phyloP scores from a whole-genome alignment of 2,329 filamentous ascomycete species.

The Didymosphaeria variabile region DNA sequence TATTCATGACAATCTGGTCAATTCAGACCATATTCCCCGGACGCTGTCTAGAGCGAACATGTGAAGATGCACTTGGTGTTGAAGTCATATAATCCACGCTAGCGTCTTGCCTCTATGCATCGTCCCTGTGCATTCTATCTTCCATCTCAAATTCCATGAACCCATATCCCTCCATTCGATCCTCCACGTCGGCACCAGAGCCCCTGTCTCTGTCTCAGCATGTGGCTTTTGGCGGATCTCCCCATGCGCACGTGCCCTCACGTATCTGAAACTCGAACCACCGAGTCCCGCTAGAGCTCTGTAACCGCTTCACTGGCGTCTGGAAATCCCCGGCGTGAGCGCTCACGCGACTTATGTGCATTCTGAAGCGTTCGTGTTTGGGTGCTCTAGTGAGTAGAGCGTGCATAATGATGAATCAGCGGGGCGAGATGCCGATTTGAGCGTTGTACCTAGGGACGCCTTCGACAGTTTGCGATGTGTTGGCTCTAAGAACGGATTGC shows the following conservation, averaged over 20 bases:
- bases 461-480: not conserved
- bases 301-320: conserved; percentile 27
- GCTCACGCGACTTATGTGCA: conserved; percentile 14
- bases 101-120: not conserved
- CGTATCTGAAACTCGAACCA: conserved; percentile 39
- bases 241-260: conserved; percentile 14
- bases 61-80: no score
- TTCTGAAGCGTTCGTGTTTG: conserved; percentile 11
- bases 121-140: not conserved
- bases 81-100: not conserved
- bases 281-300: conserved; percentile 12
- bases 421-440: not conserved
- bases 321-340: conserved; percentile 18
- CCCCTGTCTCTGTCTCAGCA: conserved; percentile 20
- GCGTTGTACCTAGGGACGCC: not conserved
- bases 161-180: not conserved
- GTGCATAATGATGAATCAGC: conserved; percentile 14
- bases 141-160: not conserved
- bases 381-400: conserved; percentile 2
- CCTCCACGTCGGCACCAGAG: not conserved
- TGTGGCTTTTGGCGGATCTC: conserved; percentile 9
- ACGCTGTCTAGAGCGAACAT: no score
- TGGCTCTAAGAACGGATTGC: not conserved
- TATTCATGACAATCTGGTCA: no score
- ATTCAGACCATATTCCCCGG: no score